A percentile compares a stretch with the other conserved stretches of the same genome.
These are phyloP conservation scores for Amanita subjunquillea DNA, from an alignment of 768 basidiomycete species.

Conservation along the genomic window DNA sequence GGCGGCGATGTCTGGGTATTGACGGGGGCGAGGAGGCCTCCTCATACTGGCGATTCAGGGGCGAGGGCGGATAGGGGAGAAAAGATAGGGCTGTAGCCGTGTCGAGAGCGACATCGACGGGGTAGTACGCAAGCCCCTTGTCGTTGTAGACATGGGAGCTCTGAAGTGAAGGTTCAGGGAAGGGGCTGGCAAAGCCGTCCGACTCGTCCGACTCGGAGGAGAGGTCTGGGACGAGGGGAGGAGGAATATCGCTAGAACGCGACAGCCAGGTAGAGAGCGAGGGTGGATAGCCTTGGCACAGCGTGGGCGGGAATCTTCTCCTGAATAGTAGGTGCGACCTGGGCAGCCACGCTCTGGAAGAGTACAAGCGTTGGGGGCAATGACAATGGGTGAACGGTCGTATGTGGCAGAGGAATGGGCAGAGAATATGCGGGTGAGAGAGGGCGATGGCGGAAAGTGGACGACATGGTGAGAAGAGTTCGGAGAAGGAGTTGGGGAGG, in stretches of 20 bases:
- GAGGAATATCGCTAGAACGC: constrained; percentile 15
- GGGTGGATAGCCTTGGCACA: constrained; percentile 35
- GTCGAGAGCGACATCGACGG: constrained; percentile 7
- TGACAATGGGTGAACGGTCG: constrained; percentile 74
- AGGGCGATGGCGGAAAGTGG: constrained; percentile 44
- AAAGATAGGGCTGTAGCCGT: constrained; percentile 20
- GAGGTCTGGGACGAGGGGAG: constrained; percentile 50
- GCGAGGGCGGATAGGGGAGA: constrained; percentile 25
- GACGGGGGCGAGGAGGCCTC: constrained; percentile 1
- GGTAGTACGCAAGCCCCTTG: constrained; percentile 14
- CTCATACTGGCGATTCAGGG: constrained; percentile 7
- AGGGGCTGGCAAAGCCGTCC: constrained; percentile 36
- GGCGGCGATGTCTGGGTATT: constrained; percentile 14
- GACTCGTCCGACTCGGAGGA: constrained; percentile 59
- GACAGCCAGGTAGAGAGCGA: constrained; percentile 21
- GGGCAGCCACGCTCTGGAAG: constrained; percentile 74
- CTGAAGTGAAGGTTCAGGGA: constrained; percentile 16
- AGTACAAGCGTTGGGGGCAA: constrained; percentile 61
- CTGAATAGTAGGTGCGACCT: constrained; percentile 54
- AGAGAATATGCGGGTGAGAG: constrained; percentile 37
- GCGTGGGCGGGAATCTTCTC: constrained; percentile 19
- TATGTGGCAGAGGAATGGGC: constrained; percentile 54
- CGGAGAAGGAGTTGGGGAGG: constrained; percentile 17
- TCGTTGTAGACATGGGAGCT: constrained; percentile 9
- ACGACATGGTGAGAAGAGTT: constrained; percentile 22